Conservation (phyloP, 495 filamentous ascomycete species). For the Penicillium alfredii region DNA sequence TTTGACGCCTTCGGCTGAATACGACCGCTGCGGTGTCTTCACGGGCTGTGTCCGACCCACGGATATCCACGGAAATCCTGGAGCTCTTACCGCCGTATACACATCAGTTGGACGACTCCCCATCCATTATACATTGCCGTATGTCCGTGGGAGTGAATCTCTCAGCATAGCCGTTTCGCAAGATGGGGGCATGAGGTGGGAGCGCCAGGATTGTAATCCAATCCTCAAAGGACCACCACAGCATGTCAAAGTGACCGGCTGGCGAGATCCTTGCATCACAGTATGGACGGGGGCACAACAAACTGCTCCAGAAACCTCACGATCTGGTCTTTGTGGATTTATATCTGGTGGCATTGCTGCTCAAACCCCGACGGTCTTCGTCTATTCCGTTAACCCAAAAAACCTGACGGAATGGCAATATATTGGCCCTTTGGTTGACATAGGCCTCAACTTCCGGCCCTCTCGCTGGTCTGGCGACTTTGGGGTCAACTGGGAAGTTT, state of each 20-base stretch:
- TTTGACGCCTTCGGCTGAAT: constrained; percentile 33
- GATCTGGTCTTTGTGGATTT: constrained; percentile 41
- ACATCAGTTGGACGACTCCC: constrained; percentile 48
- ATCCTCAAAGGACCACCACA: constrained; percentile 40
- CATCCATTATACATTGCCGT: constrained; percentile 43
- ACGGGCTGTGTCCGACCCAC: constrained; percentile 44
- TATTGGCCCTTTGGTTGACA: constrained; percentile 41
- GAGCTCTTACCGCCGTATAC: constrained; percentile 44
- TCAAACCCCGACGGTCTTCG: constrained; percentile 43
- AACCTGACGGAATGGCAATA: constrained; percentile 48
- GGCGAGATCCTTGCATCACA: constrained; percentile 49
- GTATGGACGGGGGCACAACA: constrained; percentile 38
- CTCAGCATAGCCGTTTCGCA: constrained; percentile 44
- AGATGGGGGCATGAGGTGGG: constrained; percentile 47
- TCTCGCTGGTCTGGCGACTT: constrained; percentile 46
- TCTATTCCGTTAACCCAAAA: constrained; percentile 43
- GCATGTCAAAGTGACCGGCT: constrained; percentile 46
- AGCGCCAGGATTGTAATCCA: constrained; percentile 45
- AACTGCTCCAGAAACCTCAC: constrained; percentile 18
- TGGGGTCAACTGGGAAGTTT: constrained; percentile 55
- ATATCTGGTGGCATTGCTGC: constrained; percentile 47
- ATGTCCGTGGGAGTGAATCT: constrained; percentile 44
- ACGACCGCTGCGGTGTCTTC: constrained; percentile 49
- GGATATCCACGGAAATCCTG: constrained; percentile 35
- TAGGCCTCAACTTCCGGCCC: constrained; percentile 37